Conservation (phyloP, 2,329 filamentous ascomycete species). For the Colletotrichum euphorbiae region DNA sequence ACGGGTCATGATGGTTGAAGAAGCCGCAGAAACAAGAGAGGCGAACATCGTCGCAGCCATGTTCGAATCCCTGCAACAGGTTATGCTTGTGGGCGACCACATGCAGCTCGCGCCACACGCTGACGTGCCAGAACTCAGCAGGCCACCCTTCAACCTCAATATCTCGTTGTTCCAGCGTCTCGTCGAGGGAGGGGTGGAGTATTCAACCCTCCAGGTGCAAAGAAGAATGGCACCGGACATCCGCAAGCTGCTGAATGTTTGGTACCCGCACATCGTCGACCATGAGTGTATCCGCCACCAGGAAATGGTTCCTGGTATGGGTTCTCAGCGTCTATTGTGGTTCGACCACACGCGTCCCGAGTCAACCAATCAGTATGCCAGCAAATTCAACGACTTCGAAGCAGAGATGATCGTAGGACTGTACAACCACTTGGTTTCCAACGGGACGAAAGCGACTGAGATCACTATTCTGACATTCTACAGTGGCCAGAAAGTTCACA, state of each 20-base stretch:
- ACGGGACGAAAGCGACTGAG: constrained; percentile 67
- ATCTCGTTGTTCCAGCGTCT: constrained; percentile 85
- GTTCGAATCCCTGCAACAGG: constrained; percentile 63
- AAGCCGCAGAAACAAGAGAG: constrained; percentile 82
- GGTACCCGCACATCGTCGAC: constrained; percentile 59
- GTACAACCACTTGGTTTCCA: constrained; percentile 77
- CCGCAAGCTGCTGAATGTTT: constrained; percentile 57
- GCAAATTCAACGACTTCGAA: constrained; percentile 77
- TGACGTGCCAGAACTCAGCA: constrained; percentile 68
- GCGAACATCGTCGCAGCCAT: constrained; percentile 66
- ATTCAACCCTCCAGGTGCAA: constrained; percentile 74
- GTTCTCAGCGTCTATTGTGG: constrained; percentile 47
- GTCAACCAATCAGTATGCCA: constrained; percentile 69
- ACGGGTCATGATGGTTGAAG: constrained; percentile 78
- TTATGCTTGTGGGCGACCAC: constrained; percentile 79
- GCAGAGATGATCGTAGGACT: constrained; percentile 82
- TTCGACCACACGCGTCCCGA: constrained; percentile 71
- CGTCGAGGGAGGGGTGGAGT: constrained; percentile 73
- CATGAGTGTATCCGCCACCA: constrained; percentile 54
- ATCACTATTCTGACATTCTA: constrained; percentile 92
- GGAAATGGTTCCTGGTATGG: constrained; percentile 58
- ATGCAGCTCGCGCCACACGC: constrained; percentile 80
- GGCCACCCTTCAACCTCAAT: constrained; percentile 73
- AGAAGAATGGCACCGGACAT: constrained; percentile 66
- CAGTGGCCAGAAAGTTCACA: constrained; percentile 79